A percentile compares a stretch with the other conserved stretches of the same genome.
Conservation (phyloP, 2,329 filamentous ascomycete genomes). For the Mycosphaerella arachidis region DNA sequence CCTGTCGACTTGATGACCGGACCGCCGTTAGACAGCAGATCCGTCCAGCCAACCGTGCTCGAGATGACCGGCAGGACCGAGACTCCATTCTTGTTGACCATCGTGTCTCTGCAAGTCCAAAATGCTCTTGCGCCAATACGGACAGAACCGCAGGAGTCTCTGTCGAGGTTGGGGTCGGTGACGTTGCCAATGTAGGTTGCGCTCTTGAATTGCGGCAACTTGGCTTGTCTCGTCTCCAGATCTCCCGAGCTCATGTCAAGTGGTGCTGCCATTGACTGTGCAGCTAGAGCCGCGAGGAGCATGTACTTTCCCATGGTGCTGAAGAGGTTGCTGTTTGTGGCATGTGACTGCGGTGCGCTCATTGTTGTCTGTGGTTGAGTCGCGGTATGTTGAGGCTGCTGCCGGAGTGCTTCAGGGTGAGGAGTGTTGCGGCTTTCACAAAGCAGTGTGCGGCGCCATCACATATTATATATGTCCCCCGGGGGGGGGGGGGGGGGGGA, state of each 20-base stretch:
- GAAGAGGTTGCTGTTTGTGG: not conserved
- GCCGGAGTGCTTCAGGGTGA: no score
- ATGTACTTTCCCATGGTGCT: not conserved
- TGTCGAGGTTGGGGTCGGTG: conserved; percentile 18
- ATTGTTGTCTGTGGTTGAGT: not conserved
- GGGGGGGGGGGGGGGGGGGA: no score
- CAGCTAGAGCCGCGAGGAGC: not conserved
- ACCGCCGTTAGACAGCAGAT: conserved; percentile 5
- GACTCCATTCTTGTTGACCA: conserved; percentile 9
- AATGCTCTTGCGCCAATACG: conserved; percentile 18
- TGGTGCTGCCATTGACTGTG: not conserved
- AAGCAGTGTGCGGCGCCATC: not conserved
- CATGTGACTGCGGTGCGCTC: not conserved
- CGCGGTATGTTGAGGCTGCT: no score
- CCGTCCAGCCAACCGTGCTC: conserved; percentile 21
- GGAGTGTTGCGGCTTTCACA: not conserved
- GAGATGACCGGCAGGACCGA: conserved; percentile 12
- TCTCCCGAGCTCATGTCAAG: not conserved
- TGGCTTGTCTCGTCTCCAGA: not conserved
- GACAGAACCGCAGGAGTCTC: conserved; percentile 22
- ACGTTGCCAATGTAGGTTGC: conserved; percentile 17
- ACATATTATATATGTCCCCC: not conserved
- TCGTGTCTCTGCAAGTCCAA: conserved; percentile 26
- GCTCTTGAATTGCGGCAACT: conserved; percentile 9
- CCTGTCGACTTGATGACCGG: conserved; percentile 2